Evolutionary conservation across 2,329 filamentous ascomycete species (phyloP).

Genomic region (Penicillium sp.): DNA sequence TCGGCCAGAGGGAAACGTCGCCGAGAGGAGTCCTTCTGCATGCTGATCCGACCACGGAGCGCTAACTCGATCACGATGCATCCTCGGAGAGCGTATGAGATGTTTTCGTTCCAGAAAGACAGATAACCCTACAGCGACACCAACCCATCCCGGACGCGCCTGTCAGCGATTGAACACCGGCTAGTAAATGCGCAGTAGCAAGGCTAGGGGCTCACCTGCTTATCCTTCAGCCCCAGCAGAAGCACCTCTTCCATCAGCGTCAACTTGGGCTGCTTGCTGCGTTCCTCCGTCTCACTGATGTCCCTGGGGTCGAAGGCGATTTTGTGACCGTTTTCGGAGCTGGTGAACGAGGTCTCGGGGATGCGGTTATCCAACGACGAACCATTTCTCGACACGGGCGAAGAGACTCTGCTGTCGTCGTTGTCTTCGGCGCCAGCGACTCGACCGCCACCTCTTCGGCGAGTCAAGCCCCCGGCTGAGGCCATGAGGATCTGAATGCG

Average conservation of each 20-base stretch:
- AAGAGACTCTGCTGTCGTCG: conserved; percentile 57
- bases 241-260: conserved; percentile 98
- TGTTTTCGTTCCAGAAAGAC: conserved; percentile 99
- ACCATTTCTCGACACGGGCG: conserved; percentile 53
- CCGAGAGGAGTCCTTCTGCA: conserved; percentile 92
- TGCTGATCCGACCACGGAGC: conserved; percentile 89
- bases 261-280: conserved; percentile 94
- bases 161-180: conserved; percentile 20
- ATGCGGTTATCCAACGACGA: conserved; percentile 48
- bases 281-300: conserved; percentile 90
- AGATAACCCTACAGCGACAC: conserved; percentile 66
- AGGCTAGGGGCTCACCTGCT: conserved; percentile 67
- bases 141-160: too few species aligned
- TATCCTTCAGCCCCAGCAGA: conserved; percentile 91
- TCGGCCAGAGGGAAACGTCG: conserved; percentile 88
- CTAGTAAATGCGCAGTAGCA: too few species aligned
- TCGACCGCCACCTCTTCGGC: conserved; percentile 58
- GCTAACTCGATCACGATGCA: conserved; percentile 98
- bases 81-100: conserved; percentile 91
- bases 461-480: conserved; percentile 60
- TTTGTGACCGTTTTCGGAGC: conserved; percentile 88
- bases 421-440: conserved; percentile 51
- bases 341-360: conserved; percentile 73
- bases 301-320: conserved; percentile 96
- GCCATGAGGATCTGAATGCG: conserved; percentile 46